Conservation (phyloP, 2,329 filamentous ascomycete species). For the Botrytis fabae region DNA sequence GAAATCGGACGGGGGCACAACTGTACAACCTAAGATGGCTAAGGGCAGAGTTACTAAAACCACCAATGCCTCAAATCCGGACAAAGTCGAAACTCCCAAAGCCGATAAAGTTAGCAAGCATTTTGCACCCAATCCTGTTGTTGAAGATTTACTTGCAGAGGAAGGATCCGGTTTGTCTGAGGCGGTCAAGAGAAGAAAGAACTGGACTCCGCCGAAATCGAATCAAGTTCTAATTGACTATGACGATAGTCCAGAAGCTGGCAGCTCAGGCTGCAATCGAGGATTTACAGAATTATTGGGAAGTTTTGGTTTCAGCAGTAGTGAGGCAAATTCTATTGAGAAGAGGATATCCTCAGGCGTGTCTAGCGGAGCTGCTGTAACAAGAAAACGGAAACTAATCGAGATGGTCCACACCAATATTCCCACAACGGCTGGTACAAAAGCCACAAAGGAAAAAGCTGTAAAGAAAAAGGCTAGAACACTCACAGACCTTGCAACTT, state of each 20-base stretch:
- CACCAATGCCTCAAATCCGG: slow-evolving; percentile 31
- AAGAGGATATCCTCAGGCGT: slow-evolving; percentile 11
- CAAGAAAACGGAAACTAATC: slow-evolving; percentile 58
- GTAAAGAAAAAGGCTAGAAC: slow-evolving; percentile 71
- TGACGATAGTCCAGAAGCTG: slow-evolving; percentile 3
- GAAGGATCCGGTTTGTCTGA: slow-evolving; percentile 33
- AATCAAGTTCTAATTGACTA: slow-evolving; percentile 32
- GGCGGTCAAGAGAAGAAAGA: slow-evolving; percentile 56
- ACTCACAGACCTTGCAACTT: slow-evolving; percentile 75
- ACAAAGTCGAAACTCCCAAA: slow-evolving; percentile 26
- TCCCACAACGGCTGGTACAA: neutral
- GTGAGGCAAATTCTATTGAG: slow-evolving; percentile 26
- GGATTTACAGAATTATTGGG: slow-evolving; percentile 44
- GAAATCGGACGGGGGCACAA: slow-evolving; percentile 29
- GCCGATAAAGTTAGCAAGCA: slow-evolving; percentile 22
- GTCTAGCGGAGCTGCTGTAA: slow-evolving; percentile 23
- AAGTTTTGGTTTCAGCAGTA: slow-evolving; percentile 44
- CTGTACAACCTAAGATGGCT: slow-evolving; percentile 40
- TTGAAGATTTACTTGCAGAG: slow-evolving; percentile 20
- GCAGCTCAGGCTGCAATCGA: slow-evolving; percentile 19
- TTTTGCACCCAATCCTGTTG: slow-evolving; percentile 1
- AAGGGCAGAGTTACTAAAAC: slow-evolving; percentile 42
- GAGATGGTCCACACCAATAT: slow-evolving; percentile 49
- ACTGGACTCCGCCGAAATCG: slow-evolving; percentile 68
- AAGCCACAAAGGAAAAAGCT: slow-evolving; percentile 14